phyloP scores from a whole-genome alignment of 768 basidiomycete species.

The Tephrocybe sp. region DNA sequence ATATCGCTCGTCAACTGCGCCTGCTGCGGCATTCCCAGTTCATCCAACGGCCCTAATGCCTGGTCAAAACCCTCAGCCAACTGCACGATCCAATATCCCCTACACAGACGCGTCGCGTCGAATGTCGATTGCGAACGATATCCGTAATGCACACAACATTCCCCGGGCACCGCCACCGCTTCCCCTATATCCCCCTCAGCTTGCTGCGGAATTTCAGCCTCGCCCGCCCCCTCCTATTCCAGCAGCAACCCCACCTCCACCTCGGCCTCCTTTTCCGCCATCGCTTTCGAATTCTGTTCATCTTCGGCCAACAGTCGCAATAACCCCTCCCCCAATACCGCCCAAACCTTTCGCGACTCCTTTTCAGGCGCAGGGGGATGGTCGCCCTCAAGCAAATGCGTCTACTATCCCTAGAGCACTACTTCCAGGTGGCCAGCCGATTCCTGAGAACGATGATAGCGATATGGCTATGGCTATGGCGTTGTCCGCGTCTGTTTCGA shows the following conservation, averaged over 20 bases:
- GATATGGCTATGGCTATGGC: conserved; percentile 48
- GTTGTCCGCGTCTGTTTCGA: conserved; percentile 48
- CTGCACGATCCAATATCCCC: conserved; percentile 23
- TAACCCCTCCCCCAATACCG: conserved; percentile 36
- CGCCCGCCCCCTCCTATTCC: conserved; percentile 23
- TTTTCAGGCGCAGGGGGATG: not conserved
- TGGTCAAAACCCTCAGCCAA: conserved; percentile 19
- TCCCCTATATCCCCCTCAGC: conserved; percentile 33
- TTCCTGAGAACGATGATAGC: conserved; percentile 31
- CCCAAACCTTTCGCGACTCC: conserved; percentile 32
- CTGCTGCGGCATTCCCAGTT: conserved; percentile 18
- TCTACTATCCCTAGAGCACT: not conserved
- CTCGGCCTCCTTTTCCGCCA: conserved; percentile 25
- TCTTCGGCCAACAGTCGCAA: conserved; percentile 11
- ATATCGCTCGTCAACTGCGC: conserved; percentile 22
- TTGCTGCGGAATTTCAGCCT: conserved; percentile 27
- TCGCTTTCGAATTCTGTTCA: conserved; percentile 3
- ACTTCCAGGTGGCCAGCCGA: conserved; percentile 9
- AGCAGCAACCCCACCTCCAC: conserved; percentile 18
- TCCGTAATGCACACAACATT: conserved; percentile 15
- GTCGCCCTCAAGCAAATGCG: not conserved
- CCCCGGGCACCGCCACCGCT: conserved; percentile 16
- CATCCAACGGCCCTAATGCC: conserved; percentile 22
- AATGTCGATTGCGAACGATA: conserved; percentile 17
- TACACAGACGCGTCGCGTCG: conserved; percentile 16